phyloP scores from a whole-genome alignment of 352 stramenopile species.

The Pythium dissotocum region DNA sequence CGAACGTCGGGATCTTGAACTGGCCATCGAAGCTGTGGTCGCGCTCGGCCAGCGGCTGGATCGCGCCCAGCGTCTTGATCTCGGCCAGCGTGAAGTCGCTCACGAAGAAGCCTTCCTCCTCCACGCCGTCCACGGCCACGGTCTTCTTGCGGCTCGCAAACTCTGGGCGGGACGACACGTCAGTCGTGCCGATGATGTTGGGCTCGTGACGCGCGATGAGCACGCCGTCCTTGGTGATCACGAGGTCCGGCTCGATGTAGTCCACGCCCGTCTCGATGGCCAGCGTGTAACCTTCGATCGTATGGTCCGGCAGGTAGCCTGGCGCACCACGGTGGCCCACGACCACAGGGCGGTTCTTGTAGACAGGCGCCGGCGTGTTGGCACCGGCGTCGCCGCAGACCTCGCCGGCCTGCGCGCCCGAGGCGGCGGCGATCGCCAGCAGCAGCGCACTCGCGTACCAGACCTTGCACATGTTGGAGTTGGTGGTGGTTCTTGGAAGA shows the following conservation, averaged over 20 bases:
- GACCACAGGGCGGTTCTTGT: conserved; percentile 52
- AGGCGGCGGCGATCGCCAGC: conserved; percentile 8
- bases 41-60: conserved; percentile 75
- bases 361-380: conserved; percentile 2
- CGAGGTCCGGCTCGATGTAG: conserved; percentile 91
- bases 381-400: not conserved
- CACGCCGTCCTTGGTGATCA: conserved; percentile 24
- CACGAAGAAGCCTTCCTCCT: conserved; percentile 70
- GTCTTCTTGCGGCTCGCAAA: conserved; percentile 48
- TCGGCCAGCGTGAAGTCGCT: conserved; percentile 91
- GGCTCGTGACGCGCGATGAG: conserved; percentile 23
- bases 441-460: conserved; percentile 22
- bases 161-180: conserved; percentile 74
- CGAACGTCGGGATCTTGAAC: conserved; percentile 87
- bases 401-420: conserved; percentile 5
- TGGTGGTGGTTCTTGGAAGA: not conserved
- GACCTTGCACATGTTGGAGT: conserved; percentile 21
- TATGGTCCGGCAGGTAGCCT: conserved; percentile 90
- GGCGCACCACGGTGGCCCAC: conserved; percentile 85
- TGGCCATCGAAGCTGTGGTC: conserved; percentile 78
- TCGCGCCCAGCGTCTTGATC: conserved; percentile 83
- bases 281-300: conserved; percentile 85
- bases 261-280: conserved; percentile 89
- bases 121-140: conserved; percentile 57
- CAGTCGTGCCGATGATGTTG: conserved; percentile 55